Evolutionary conservation across 805 yeast species (phyloP).

Genomic region (Candida ulmi): DNA sequence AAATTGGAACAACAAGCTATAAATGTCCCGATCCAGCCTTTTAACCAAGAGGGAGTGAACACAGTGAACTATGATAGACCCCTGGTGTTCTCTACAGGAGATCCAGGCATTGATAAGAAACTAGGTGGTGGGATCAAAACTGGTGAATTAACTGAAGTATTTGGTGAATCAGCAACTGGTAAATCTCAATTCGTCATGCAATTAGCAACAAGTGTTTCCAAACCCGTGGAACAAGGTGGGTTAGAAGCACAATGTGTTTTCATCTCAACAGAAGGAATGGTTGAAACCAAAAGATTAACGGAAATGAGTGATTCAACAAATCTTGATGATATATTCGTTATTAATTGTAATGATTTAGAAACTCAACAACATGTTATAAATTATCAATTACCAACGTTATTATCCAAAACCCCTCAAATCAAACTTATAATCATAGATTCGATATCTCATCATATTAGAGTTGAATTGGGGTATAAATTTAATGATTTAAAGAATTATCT

Average conservation of each 20-base stretch:
- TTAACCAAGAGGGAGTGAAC: neutral
- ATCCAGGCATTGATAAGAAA: slow-evolving; percentile 38
- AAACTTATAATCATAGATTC: slow-evolving; percentile 73
- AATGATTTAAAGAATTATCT: slow-evolving; percentile 37
- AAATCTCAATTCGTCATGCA: slow-evolving; percentile 78
- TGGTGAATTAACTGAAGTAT: slow-evolving; percentile 62
- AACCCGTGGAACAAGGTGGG: slow-evolving; percentile 43
- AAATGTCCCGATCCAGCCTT: slow-evolving; percentile 9
- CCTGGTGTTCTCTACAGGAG: slow-evolving; percentile 46
- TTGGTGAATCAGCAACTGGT: slow-evolving; percentile 83
- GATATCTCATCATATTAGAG: slow-evolving; percentile 73
- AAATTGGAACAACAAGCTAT: slow-evolving; percentile 4
- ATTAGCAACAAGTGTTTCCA: slow-evolving; percentile 53
- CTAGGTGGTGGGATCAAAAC: slow-evolving; percentile 54
- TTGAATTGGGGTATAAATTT: slow-evolving; percentile 42
- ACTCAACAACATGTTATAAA: slow-evolving; percentile 66
- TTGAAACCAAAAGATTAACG: slow-evolving; percentile 62
- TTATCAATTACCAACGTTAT: slow-evolving; percentile 61
- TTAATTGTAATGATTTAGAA: slow-evolving; percentile 62
- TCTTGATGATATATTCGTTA: slow-evolving; percentile 39
- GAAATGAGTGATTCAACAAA: slow-evolving; percentile 31
- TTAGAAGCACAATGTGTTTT: slow-evolving; percentile 50
- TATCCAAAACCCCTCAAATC: slow-evolving; percentile 33
- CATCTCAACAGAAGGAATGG: slow-evolving; percentile 71
- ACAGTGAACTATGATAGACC: slow-evolving; percentile 1